Evolutionary conservation across 2,329 filamentous ascomycete genomes (phyloP).

Genomic region (Thelonectria blattea): DNA sequence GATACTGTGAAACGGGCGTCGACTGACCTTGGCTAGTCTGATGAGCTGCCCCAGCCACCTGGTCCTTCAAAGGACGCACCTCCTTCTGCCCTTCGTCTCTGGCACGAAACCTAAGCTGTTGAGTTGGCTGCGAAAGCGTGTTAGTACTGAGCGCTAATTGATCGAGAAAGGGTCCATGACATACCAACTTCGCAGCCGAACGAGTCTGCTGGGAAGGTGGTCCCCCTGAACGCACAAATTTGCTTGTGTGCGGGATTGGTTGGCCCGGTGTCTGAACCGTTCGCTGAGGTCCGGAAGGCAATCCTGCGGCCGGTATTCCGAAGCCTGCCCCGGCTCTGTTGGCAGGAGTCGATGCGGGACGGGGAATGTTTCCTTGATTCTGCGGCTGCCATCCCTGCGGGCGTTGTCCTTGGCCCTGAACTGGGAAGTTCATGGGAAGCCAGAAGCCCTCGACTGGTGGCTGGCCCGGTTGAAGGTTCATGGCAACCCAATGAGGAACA

Average conservation of each 20-base stretch:
- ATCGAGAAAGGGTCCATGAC: neutral
- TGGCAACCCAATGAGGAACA: neutral
- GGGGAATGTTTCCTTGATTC: neutral
- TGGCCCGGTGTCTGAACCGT: neutral
- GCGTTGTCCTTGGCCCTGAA: neutral
- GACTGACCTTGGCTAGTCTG: neutral
- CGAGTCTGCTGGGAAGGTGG: neutral
- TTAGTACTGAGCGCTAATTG: neutral
- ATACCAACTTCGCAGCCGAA: neutral
- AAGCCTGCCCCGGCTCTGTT: neutral
- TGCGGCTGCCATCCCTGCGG: neutral
- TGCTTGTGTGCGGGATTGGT: neutral
- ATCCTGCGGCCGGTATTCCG: neutral
- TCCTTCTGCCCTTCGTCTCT: neutral
- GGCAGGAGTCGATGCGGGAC: neutral
- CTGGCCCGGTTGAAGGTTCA: neutral
- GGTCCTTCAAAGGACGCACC: neutral
- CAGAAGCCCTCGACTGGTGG: neutral
- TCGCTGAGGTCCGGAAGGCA: neutral
- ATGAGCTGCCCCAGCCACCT: neutral
- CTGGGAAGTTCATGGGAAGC: neutral
- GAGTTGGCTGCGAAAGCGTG: neutral
- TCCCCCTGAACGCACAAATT: neutral
- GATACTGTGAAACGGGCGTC: neutral
- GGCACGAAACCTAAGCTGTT: neutral